These are phyloP conservation scores for Chalciporus sphaerocephalus DNA, from an alignment of 768 basidiomycete genomes.

Conservation along the genomic window DNA sequence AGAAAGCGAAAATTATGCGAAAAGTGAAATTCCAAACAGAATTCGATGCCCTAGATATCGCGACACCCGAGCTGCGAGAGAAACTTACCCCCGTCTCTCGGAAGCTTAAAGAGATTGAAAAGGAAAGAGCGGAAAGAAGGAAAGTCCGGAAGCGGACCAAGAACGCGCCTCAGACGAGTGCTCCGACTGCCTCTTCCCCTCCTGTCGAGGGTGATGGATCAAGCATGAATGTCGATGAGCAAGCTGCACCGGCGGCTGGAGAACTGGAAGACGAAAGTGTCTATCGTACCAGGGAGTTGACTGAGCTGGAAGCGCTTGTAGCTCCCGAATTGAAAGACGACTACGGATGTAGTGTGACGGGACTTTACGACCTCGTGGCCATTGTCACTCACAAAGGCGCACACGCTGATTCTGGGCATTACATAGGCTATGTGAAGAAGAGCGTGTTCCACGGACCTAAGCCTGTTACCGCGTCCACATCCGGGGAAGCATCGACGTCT, in stretches of 20 bases:
- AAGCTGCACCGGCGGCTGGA: slow-evolving; percentile 18
- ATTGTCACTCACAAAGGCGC: slow-evolving; percentile 98
- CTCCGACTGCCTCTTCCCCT: slow-evolving; percentile 22
- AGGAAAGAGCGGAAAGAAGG: slow-evolving; percentile 76
- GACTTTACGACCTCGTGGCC: slow-evolving; percentile 90
- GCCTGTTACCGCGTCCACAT: background rate
- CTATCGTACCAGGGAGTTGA: slow-evolving; percentile 60
- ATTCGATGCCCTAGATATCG: slow-evolving; percentile 80
- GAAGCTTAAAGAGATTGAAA: slow-evolving; percentile 74
- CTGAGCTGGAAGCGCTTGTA: slow-evolving; percentile 61
- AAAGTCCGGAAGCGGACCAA: slow-evolving; percentile 80
- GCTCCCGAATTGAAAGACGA: slow-evolving; percentile 61
- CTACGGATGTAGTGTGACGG: slow-evolving; percentile 69
- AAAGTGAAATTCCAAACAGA: slow-evolving; percentile 92
- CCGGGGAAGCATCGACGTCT: slow-evolving; percentile 10
- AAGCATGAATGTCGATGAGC: slow-evolving; percentile 49
- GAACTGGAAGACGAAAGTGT: slow-evolving; percentile 60
- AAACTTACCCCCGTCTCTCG: slow-evolving; percentile 69
- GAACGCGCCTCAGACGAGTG: slow-evolving; percentile 14
- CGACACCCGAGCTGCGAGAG: slow-evolving; percentile 70
- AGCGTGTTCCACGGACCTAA: slow-evolving; percentile 50
- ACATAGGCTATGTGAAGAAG: slow-evolving; percentile 89
- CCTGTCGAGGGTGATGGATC: slow-evolving; percentile 19
- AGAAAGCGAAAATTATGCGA: slow-evolving; percentile 97
- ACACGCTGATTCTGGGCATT: slow-evolving; percentile 92